Base-by-base conservation (phyloP, 1,139 yeast genomes). In the Wickerhamomyces sp. region DNA sequence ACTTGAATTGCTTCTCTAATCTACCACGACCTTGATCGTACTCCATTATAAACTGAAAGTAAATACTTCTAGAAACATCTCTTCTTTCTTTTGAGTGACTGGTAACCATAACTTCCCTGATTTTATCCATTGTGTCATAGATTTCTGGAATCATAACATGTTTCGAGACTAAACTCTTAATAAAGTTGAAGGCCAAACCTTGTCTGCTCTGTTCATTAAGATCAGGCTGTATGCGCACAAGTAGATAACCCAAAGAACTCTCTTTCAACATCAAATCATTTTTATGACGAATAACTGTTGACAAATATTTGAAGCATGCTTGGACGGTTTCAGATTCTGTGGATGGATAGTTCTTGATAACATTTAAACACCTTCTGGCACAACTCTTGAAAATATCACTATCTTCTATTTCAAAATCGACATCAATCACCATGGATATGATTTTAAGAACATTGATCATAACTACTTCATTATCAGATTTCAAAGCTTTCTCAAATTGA, bases 1-100 rank as follows among this genome's bases (percentile, higher is more conserved):
- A 81, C 48, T 82, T 80, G 62, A 90, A 81, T 52, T 87, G 95
- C 53, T 82, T 86, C 49, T 86, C 94, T 39, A 92, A 63, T 49
- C 89, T 77, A 6, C 94, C 90, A 55, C 81, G 76, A 25, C 97
- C 90, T 64, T 92, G 97, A 53, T 95, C 97, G 55, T 87, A 92
- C 54, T 89, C 96, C 82, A 90, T 85, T 54, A 92, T 65, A 54
- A 92, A 94, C 55, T 82, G 92, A 60, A 80, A 85, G 59, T 80
- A 94, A 1, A 86, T 80, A 48, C 87, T 76, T 60, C 97, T 76
- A 9, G 97, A 81, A 63, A 86, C 81, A 54, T 86, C 94, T 45
- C 98, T 74, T 38, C 90, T 85, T 54, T 83, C 89, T 41, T 76
- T 76, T 10, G 92, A 73, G 47, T 89, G 96, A 59, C 87, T 88